A percentile compares a stretch with the other conserved stretches of the same genome.
Evolutionary conservation across 139 green algal genomes (phyloP).

Genomic region (Chlorella sp.): DNA sequence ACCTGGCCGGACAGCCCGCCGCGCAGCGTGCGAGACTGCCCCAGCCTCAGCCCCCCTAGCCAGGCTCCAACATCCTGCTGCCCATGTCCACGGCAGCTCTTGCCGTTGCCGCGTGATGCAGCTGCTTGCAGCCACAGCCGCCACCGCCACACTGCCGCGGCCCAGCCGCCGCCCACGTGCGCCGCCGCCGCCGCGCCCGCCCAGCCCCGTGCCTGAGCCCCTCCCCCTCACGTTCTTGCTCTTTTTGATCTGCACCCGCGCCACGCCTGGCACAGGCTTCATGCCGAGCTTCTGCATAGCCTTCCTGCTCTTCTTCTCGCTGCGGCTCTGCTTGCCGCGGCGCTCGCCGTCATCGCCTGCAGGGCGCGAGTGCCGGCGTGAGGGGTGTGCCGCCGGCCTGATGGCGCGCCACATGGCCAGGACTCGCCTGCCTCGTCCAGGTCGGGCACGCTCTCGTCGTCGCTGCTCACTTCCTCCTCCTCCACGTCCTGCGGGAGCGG

Average conservation of each 20-base stretch:
- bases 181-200: too few species aligned
- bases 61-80: background rate
- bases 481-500: constrained; percentile 22
- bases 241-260: constrained; percentile 97
- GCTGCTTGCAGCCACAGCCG: too few species aligned
- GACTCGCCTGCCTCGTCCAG: constrained; percentile 17
- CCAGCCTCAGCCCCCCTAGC: background rate
- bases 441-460: constrained; percentile 18
- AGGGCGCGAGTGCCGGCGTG: background rate
- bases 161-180: too few species aligned
- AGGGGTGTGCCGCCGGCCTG: background rate
- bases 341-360: constrained; percentile 49
- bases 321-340: constrained; percentile 90
- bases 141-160: too few species aligned
- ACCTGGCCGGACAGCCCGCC: too few species aligned
- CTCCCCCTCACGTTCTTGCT: constrained; percentile 89
- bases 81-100: background rate
- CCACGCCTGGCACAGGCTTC: constrained; percentile 92
- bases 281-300: constrained; percentile 99
- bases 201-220: background rate
- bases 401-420: background rate
- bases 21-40: background rate
- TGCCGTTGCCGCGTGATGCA: too few species aligned
- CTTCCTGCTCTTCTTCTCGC: constrained; percentile 98
- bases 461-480: constrained; percentile 16